A percentile compares a stretch with the other conserved stretches of the same genome.
phyloP scores from a whole-genome alignment of 305 asterid genomes.

The Plantago coronopus region DNA sequence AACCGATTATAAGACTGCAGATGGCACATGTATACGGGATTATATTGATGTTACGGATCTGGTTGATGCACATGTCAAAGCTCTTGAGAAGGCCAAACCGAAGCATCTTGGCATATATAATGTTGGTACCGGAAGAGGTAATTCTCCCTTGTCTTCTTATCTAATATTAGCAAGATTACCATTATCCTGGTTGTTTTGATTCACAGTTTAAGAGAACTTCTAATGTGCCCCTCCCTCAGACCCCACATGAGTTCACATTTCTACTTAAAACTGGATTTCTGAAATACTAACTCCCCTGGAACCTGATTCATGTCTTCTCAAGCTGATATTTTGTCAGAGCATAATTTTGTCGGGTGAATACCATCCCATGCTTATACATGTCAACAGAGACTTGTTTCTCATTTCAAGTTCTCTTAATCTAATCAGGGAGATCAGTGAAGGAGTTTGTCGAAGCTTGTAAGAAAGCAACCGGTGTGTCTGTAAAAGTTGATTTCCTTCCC shows the following conservation, averaged over 20 bases:
- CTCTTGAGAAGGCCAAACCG: slow-evolving; percentile 73
- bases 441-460: slow-evolving; percentile 94
- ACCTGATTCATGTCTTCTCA: no score
- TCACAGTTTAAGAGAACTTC: no score
- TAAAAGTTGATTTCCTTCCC: slow-evolving; percentile 77
- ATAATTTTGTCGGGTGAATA: no score
- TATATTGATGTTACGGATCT: slow-evolving; percentile 85
- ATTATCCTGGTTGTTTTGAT: background rate
- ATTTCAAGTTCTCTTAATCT: background rate
- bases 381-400: no score
- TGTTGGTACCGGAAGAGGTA: slow-evolving; percentile 86
- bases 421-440: slow-evolving; percentile 82
- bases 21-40: slow-evolving; percentile 87
- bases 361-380: no score
- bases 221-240: background rate
- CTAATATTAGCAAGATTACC: no score
- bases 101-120: slow-evolving; percentile 72
- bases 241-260: no score
- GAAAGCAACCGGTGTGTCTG: slow-evolving; percentile 72
- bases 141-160: background rate
- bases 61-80: slow-evolving; percentile 90
- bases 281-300: no score
- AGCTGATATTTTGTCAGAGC: no score
- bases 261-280: no score
- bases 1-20: slow-evolving; percentile 73